Conservation (phyloP, 2,329 filamentous ascomycete genomes). For the Fusarium palustre region DNA sequence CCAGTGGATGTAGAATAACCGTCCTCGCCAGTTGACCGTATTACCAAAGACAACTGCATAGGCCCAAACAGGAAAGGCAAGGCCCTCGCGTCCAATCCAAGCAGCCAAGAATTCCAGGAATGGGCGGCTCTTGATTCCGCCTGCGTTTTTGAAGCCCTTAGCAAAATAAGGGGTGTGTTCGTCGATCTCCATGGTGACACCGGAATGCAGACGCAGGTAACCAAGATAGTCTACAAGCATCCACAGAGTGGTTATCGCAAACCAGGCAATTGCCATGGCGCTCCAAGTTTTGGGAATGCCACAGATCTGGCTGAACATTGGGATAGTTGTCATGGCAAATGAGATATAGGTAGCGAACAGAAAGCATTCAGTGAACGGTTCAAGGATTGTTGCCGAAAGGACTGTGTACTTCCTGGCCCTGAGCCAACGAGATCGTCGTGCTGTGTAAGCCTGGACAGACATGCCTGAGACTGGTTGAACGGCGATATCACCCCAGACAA, state of each 20-base stretch:
- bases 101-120: conserved; percentile 80
- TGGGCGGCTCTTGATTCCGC: conserved; percentile 61
- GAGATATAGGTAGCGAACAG: conserved; percentile 84
- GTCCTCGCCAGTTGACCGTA: conserved; percentile 88
- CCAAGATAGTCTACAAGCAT: conserved; percentile 78
- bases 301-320: conserved; percentile 67
- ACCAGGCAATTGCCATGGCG: conserved; percentile 74
- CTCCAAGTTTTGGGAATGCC: conserved; percentile 74
- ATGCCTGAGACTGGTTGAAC: conserved; percentile 91
- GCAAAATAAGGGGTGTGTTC: conserved; percentile 81
- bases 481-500: conserved; percentile 86
- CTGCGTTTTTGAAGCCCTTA: conserved; percentile 54
- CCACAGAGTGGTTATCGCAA: conserved; percentile 75
- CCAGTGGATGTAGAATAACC: conserved; percentile 81
- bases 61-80: conserved; percentile 90
- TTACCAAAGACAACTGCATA: conserved; percentile 91
- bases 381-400: conserved; percentile 85
- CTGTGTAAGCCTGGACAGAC: conserved; percentile 80
- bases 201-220: conserved; percentile 80
- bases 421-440: conserved; percentile 87
- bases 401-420: conserved; percentile 96
- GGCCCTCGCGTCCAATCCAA: conserved; percentile 85
- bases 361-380: conserved; percentile 91
- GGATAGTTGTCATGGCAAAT: conserved; percentile 80
- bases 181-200: conserved; percentile 76